Conservation (phyloP, 148 eudicot genomes). For the Heliamphora exappendiculata region DNA sequence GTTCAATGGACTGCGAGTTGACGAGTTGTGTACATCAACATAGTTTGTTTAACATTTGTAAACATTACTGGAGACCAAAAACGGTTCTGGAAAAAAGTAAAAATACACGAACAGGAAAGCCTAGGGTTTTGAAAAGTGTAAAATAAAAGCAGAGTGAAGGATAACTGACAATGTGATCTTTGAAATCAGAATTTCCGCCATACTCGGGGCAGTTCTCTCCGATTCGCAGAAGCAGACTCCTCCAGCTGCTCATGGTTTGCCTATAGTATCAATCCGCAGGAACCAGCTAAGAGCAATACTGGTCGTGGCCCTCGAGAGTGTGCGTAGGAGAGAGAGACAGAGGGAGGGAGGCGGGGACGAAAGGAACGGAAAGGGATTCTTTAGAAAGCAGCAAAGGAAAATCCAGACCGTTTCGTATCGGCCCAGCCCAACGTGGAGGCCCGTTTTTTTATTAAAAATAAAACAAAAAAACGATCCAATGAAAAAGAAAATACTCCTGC, state of each 20-base stretch:
- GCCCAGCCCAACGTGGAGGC: conserved; percentile 11
- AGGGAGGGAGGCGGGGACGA: not conserved
- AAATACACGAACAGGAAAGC: not conserved
- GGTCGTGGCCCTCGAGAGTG: not conserved
- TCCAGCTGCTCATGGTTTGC: conserved; percentile 56
- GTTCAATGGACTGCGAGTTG: not conserved
- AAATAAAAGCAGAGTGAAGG: not conserved
- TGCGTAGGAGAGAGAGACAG: not conserved
- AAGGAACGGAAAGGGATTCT: not conserved
- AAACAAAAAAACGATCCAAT: too few relatives aligned
- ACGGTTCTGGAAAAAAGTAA: not conserved
- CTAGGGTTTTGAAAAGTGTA: not conserved
- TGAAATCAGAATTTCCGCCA: conserved; percentile 42
- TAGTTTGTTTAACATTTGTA: not conserved
- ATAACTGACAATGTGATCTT: conserved; percentile 58
- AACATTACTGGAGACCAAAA: not conserved
- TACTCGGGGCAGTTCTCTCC: conserved; percentile 70
- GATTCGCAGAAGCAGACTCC: conserved; percentile 46
- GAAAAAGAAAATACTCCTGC: too few relatives aligned
- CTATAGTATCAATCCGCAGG: not conserved
- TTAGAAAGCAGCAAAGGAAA: not conserved
- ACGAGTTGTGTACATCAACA: not conserved
- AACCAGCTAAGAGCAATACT: not conserved
- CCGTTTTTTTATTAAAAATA: too few relatives aligned
- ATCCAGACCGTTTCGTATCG: not conserved